These are phyloP conservation scores for Russula olivacea DNA, from an alignment of 768 basidiomycete genomes.

Conservation along the genomic window DNA sequence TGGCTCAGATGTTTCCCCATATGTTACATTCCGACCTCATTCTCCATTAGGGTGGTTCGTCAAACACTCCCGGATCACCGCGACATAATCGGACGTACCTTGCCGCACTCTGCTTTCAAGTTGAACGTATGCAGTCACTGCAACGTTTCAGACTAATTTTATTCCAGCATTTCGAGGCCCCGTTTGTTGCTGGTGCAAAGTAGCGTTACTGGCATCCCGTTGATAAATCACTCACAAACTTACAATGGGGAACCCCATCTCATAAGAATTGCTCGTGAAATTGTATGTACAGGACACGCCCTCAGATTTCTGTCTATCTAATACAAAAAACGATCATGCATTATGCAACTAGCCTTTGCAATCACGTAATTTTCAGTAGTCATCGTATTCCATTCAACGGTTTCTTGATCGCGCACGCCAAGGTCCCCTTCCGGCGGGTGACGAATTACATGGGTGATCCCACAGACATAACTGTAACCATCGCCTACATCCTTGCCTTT, in stretches of 20 bases:
- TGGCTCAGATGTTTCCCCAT: not conserved
- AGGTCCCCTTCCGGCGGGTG: not conserved
- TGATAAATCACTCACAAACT: not conserved
- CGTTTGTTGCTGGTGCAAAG: not conserved
- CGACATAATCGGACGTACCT: not conserved
- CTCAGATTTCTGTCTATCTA: not conserved
- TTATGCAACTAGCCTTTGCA: not conserved
- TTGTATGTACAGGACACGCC: not conserved
- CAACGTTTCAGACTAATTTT: not conserved
- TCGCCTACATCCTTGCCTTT: slow-evolving; percentile 22
- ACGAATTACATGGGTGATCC: not conserved
- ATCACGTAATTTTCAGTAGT: not conserved
- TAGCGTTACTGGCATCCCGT: not conserved
- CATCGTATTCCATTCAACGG: not conserved
- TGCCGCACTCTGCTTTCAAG: not conserved
- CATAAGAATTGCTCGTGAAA: not conserved
- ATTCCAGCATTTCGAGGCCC: too few species aligned
- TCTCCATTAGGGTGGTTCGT: not conserved
- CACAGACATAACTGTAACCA: not conserved
- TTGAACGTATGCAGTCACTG: not conserved
- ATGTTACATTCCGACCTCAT: not conserved
- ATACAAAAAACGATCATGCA: not conserved
- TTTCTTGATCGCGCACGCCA: not conserved
- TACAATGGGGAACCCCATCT: not conserved
- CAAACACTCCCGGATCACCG: not conserved